phyloP scores from a whole-genome alignment of 805 yeast species.

The Scheffersomyces amazonensis region DNA sequence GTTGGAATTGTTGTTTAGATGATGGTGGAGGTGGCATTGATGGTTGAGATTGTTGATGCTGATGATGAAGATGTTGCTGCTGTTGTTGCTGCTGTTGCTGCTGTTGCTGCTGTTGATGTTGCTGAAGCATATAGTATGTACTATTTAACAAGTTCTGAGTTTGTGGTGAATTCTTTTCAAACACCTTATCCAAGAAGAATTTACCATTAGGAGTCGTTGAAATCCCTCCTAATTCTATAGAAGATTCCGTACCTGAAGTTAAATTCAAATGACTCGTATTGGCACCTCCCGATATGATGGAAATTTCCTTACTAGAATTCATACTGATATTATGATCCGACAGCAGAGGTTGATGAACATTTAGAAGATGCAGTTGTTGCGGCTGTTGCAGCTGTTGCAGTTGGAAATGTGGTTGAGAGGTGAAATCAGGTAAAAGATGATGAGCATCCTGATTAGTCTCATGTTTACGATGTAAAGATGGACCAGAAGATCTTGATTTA shows the following conservation, averaged over 20 bases:
- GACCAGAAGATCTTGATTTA: background rate
- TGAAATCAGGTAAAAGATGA: background rate
- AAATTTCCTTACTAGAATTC: conserved; percentile 23
- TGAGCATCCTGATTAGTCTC: background rate
- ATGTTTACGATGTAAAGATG: background rate
- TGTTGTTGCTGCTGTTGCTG: conserved; percentile 9
- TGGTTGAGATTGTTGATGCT: conserved; percentile 6
- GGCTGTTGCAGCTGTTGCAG: background rate
- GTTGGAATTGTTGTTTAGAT: conserved; percentile 6
- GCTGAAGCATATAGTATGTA: conserved; percentile 3
- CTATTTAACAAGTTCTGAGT: conserved; percentile 16
- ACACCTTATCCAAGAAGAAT: conserved; percentile 35
- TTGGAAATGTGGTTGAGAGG: background rate
- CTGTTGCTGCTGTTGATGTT: conserved; percentile 6
- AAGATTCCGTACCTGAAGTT: conserved; percentile 25
- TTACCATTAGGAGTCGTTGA: conserved; percentile 41
- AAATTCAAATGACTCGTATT: conserved; percentile 34
- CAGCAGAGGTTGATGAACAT: conserved; percentile 1
- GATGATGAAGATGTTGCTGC: conserved; percentile 5
- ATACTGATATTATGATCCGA: conserved; percentile 12
- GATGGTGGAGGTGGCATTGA: too few relatives aligned
- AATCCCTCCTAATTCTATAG: conserved; percentile 37
- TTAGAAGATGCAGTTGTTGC: background rate
- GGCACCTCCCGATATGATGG: conserved; percentile 23
- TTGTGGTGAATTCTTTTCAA: conserved; percentile 38